phyloP scores from a whole-genome alignment of 495 filamentous ascomycete genomes.

The Endocarpon pusillum region DNA sequence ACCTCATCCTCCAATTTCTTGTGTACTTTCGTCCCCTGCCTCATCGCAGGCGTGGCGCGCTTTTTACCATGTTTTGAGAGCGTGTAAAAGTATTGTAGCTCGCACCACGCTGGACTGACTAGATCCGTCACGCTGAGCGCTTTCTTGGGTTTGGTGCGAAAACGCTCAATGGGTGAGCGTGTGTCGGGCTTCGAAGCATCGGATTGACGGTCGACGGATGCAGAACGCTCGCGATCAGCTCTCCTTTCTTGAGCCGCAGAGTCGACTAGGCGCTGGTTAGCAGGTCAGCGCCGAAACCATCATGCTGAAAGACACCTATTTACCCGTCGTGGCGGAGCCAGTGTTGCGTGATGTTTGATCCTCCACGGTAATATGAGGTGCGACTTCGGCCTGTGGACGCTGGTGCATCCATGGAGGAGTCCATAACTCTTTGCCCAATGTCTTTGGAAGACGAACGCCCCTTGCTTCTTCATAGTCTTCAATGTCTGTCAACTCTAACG shows the following conservation, averaged over 20 bases:
- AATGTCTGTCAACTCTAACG: conserved; percentile 13
- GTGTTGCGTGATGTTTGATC: too few relatives aligned
- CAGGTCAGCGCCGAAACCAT: conserved; percentile 44
- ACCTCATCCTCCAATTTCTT: conserved; percentile 73
- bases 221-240: conserved; percentile 3
- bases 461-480: conserved; percentile 18
- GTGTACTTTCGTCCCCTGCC: conserved; percentile 58
- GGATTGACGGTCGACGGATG: conserved; percentile 7
- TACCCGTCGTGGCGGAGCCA: too few relatives aligned
- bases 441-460: conserved; percentile 13
- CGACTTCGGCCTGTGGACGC: conserved; percentile 4
- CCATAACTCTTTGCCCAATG: conserved; percentile 11
- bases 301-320: too few relatives aligned
- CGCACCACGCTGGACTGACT: conserved; percentile 83
- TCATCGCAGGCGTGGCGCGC: conserved; percentile 65
- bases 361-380: conserved; percentile 2
- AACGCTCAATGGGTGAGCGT: conserved; percentile 52
- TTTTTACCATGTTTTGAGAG: conserved; percentile 62
- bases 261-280: conserved; percentile 51
- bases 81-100: conserved; percentile 81
- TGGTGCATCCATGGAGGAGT: conserved; percentile 7
- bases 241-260: conserved; percentile 18
- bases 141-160: conserved; percentile 58
- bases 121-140: conserved; percentile 83
- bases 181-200: conserved; percentile 15